Evolutionary conservation across 2,329 filamentous ascomycete species (phyloP), one percentile per base, ranked within the genome.

Genomic region (Fonsecaea multimorphosa): DNA sequence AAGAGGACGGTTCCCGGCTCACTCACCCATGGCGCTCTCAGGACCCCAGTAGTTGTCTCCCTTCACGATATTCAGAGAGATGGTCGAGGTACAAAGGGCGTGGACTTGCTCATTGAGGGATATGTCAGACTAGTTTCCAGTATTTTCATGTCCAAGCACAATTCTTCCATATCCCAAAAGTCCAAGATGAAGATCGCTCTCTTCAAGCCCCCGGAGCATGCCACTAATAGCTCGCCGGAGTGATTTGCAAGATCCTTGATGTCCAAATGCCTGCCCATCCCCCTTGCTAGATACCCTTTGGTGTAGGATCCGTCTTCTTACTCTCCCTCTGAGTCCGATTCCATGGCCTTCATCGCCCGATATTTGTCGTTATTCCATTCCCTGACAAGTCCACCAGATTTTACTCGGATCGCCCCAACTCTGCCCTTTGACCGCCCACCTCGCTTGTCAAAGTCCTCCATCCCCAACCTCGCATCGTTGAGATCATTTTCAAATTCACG

Each of bases 401-500:
- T 65, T 2, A 55, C 22, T 46, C 66, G 67, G 38, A 70, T 61
- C 1, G 64, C 69, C 24, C 66, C 61, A 60, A 73, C 61, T 36
- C 70, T 29, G 55, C 67, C 61, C 49, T 64, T 69, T 16, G 67
- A 61, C 31, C 67, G 62, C 14, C 68, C 64, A 51, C 73, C 64
- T 54, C 65, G 68, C 52, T 59, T 64, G 6, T 66, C 67, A 54
- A 49, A 70, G 57, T 71, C 72, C 51, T 71, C 80, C 77, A 83
- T 82, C 19, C 78, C 74, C 66, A 84, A 80, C 71, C 86, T 80
- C 11, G 87, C 88, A 52, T 79, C 75, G 71, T 89, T 84, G 27
- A 91, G 78, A 68, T 84, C 86, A 1, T 81, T 78, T 76, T 88
- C 88, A 71, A 92, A 93, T 61, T 89, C 85, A 9, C 79, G 77